Base-by-base conservation (phyloP, 805 yeast species). In the Kodamaea neixiangensis region DNA sequence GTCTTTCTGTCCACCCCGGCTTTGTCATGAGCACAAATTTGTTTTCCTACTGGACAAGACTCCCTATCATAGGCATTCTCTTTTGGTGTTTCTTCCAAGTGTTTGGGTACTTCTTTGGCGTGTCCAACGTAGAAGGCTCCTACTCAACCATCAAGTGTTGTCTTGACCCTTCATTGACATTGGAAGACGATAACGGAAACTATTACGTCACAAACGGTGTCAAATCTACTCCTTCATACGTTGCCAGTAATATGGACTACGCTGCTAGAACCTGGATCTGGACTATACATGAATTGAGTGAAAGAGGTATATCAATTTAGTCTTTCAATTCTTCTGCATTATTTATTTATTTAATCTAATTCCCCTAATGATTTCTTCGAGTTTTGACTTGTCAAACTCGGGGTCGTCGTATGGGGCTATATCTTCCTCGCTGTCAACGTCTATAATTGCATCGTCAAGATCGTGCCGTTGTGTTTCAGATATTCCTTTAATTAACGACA, bases 1-100 rank as follows among this genome's bases (percentile, higher is more conserved):
- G 85, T 51, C 66, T 81, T 34, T 77, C 89, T 1, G 87, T 88
- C 2, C 92, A 89, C 60, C 96, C 96, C 0, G 97, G 97, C 0
- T 78, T 88, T 56, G 89, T 88, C n/a, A 85, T 89, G 87, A 83
- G 84, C 59, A 85, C 96, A 1, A 85, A 86, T 57, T 65, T 86
- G 44, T 87, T 86, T 63, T 75, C 86, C 43, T 87, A 86, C 63
- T 86, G 91, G 84, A 87, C 93, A 1, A 70, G 89, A 50, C 70
- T 86, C 13, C 96, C 96, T 0, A 70, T 89, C 3, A 75, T 89
- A n/a, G 96, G 97, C 0, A 75, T 82, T 1, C 59, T 86, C 33
- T 87, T 87, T 57, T 84, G 92, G 89, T 67, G 86, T 37, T 65
- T 81, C 7, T 87, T 88, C 64, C 89, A 87, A 61, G 61, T 85